Evolutionary conservation across 192 early-diverging fungal genomes (phyloP).

Genomic region (Powellomyces hirtus): DNA sequence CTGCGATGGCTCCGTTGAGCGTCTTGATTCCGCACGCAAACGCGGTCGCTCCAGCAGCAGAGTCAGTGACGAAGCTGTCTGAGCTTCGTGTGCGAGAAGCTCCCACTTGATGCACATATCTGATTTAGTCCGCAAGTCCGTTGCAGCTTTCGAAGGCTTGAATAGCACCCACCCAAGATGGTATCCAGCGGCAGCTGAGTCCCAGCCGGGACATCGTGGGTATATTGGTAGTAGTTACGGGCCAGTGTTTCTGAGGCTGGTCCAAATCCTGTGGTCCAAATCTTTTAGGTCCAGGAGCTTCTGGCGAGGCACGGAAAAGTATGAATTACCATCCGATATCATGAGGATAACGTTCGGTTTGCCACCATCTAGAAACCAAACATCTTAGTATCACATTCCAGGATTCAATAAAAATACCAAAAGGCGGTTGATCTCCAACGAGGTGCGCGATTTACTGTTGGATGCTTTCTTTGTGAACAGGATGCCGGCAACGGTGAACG

Average conservation of each 20-base stretch:
- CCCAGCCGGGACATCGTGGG: conserved; percentile 48
- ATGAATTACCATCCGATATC: conserved; percentile 80
- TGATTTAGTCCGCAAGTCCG: conserved; percentile 41
- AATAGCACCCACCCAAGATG: conserved; percentile 34
- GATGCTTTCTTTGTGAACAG: not conserved
- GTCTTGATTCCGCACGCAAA: conserved; percentile 88
- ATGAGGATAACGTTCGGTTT: conserved; percentile 79
- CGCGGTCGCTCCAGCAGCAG: conserved; percentile 96
- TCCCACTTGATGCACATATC: conserved; percentile 65
- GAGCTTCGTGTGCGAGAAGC: conserved; percentile 83
- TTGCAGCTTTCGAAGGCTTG: conserved; percentile 5
- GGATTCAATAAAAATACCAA: no score
- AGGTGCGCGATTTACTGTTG: no score
- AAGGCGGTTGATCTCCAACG: no score
- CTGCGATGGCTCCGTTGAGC: conserved; percentile 88
- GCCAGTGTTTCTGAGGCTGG: conserved; percentile 90
- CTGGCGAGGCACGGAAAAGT: not conserved
- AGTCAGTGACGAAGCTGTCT: conserved; percentile 85
- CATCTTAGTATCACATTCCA: no score
- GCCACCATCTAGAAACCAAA: not conserved
- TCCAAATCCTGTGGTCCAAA: conserved; percentile 62
- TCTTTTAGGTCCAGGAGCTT: not conserved
- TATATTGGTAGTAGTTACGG: conserved; percentile 74
- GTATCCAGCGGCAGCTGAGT: conserved; percentile 51
- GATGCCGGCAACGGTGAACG: not conserved